Percentiles rank a stretch among this genome's conserved stretches.
phyloP scores from a whole-genome alignment of 2,329 filamentous ascomycete genomes.

The Fusarium musae region DNA sequence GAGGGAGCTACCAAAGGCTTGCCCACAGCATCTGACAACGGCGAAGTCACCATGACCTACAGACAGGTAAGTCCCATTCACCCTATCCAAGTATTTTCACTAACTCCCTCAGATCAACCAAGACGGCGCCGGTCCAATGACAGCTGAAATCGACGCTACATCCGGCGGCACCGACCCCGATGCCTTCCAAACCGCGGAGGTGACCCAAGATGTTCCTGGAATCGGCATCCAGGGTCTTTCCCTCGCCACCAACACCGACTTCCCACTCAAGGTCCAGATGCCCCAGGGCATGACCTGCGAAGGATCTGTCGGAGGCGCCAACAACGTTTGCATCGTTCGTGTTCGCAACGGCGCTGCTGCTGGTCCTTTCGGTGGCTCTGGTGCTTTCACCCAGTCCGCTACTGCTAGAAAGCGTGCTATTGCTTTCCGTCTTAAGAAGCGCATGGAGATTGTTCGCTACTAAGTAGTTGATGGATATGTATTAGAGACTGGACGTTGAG shows the following conservation, averaged over 20 bases:
- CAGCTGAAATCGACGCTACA: conserved; percentile 69
- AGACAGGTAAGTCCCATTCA: conserved; percentile 52
- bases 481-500: not conserved
- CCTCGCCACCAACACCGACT: conserved; percentile 69
- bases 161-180: conserved; percentile 69
- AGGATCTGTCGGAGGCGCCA: conserved; percentile 66
- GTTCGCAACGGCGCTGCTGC: conserved; percentile 70
- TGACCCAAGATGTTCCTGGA: conserved; percentile 71
- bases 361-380: conserved; percentile 74
- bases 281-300: conserved; percentile 75
- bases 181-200: conserved; percentile 69
- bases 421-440: conserved; percentile 59
- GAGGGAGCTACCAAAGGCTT: conserved; percentile 64
- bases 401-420: conserved; percentile 70
- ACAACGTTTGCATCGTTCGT: conserved; percentile 73
- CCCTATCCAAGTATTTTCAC: fast-evolving
- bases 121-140: conserved; percentile 73
- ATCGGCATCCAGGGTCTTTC: conserved; percentile 66
- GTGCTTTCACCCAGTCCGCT: conserved; percentile 70
- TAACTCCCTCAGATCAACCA: conserved; percentile 68
- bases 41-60: conserved; percentile 71
- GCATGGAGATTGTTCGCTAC: conserved; percentile 47
- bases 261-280: conserved; percentile 73
- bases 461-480: not conserved
- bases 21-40: conserved; percentile 70